phyloP scores from a whole-genome alignment of 495 filamentous ascomycete genomes.

The Neurospora tetrasperma region DNA sequence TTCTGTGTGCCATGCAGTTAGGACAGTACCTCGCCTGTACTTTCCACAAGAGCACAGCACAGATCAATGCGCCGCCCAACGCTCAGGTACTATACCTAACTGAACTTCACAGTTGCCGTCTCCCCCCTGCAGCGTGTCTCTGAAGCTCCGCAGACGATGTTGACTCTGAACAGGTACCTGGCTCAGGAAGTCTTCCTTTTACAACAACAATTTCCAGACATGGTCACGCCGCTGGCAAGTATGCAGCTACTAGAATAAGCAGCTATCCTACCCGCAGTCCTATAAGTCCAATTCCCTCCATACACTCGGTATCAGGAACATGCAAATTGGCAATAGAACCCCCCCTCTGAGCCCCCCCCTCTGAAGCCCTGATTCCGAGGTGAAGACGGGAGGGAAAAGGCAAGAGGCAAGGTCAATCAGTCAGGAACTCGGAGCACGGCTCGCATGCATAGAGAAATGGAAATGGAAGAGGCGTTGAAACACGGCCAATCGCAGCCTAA shows the following conservation, averaged over 20 bases:
- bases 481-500: constrained; percentile 11
- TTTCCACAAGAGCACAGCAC: neutral
- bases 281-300: neutral
- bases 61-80: neutral
- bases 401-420: neutral
- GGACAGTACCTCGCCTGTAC: neutral
- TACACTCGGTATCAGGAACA: neutral
- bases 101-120: neutral
- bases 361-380: neutral
- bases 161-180: neutral
- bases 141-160: neutral
- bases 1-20: neutral
- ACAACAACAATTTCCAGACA: neutral
- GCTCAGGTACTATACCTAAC: neutral
- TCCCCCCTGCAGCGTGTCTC: neutral
- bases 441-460: constrained; percentile 10
- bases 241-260: neutral
- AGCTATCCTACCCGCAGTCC: neutral
- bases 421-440: constrained; percentile 1
- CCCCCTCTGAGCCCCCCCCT: neutral
- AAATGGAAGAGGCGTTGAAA: constrained; percentile 17
- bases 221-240: neutral
- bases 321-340: neutral
- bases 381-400: constrained; percentile 1
- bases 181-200: neutral